Evolutionary conservation across 805 yeast genomes (phyloP), one percentile per base, ranked within the genome.

Genomic region (Komagataella mondaviorum): DNA sequence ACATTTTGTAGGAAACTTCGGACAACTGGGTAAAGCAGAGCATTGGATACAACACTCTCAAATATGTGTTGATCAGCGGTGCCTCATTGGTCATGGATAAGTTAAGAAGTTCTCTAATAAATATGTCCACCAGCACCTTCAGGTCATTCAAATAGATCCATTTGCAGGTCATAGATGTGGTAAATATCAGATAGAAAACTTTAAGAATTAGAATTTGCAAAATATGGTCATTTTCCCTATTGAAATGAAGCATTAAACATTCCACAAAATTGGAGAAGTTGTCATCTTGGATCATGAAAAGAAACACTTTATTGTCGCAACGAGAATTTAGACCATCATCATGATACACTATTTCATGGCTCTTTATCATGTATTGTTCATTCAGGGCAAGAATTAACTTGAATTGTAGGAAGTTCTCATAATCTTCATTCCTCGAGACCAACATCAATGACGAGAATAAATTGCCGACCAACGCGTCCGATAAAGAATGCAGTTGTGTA

Each of bases 61-160:
- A 66, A 59, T 84, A 88, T 8, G 88, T 79, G 59, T 83, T 82
- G 51, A 86, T 78, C 45, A 81, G 66, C 7, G 75, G 66, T 52
- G 75, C 83, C 44, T 78, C 77, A 18, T 76, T 77, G 10, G 72
- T 75, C 0, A 62, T 54, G 20, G 89, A 77, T 45, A 88, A 64
- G 59, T 90, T 81, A 56, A 77, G 76, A 51, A 91, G 70, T 61
- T 90, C 96, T 51, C 98, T 70, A 1, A 90, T 72, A 50, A 90
- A 71, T 7, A 90, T 89, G 60, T 88, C 96, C 12, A 85, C 81
- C 52, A 90, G 74, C 6, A 90, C 95, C 58, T 84, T 82, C 53
- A 90, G 67, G 62, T 90, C 98, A 59, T 90, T 90, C 55, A 87
- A 71, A 61, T 90, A 90, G 49, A 88, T 78, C 58, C 83, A 72